Percentiles rank a stretch among this genome's conserved stretches.
Conservation (phyloP, 352 stramenopile species). For the Phytophthora capsici region DNA sequence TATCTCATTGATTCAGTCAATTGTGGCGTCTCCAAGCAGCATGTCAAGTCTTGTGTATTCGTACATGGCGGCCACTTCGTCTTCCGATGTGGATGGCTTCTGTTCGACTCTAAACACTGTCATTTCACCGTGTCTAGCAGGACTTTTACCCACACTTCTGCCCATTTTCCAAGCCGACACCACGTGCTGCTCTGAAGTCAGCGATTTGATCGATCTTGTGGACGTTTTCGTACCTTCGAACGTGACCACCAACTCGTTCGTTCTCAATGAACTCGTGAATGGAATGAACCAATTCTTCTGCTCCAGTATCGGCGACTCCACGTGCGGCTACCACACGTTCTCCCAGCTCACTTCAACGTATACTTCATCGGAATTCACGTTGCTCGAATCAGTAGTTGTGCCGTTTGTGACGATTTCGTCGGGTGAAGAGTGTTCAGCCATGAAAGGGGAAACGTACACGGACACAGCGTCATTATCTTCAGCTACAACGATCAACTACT, state of each 20-base stretch:
- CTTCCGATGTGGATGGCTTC: slow-evolving; percentile 44
- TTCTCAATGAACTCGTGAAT: slow-evolving; percentile 55
- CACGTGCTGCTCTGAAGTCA: slow-evolving; percentile 51
- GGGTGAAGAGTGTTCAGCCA: slow-evolving; percentile 46
- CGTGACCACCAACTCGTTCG: slow-evolving; percentile 44
- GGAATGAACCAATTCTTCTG: slow-evolving; percentile 59
- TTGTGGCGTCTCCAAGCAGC: slow-evolving; percentile 42
- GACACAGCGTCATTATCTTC: slow-evolving; percentile 43
- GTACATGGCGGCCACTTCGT: slow-evolving; percentile 46
- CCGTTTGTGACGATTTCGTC: slow-evolving; percentile 50
- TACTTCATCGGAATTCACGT: slow-evolving; percentile 36
- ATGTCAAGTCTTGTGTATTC: slow-evolving; percentile 48
- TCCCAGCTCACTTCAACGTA: slow-evolving; percentile 54
- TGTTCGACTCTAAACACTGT: slow-evolving; percentile 45
- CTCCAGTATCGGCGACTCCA: slow-evolving; percentile 35
- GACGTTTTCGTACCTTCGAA: slow-evolving; percentile 53
- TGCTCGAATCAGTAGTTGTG: slow-evolving; percentile 54
- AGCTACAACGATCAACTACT: slow-evolving; percentile 48
- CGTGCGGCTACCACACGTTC: slow-evolving; percentile 50
- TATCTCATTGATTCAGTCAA: slow-evolving; percentile 28
- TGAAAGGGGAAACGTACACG: slow-evolving; percentile 46
- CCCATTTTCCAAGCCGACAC: slow-evolving; percentile 34
- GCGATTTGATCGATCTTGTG: slow-evolving; percentile 52
- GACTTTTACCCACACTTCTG: slow-evolving; percentile 40
- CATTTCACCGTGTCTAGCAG: slow-evolving; percentile 44